Base-by-base conservation (phyloP, 2,329 filamentous ascomycete species). In the Apiospora arundinis region DNA sequence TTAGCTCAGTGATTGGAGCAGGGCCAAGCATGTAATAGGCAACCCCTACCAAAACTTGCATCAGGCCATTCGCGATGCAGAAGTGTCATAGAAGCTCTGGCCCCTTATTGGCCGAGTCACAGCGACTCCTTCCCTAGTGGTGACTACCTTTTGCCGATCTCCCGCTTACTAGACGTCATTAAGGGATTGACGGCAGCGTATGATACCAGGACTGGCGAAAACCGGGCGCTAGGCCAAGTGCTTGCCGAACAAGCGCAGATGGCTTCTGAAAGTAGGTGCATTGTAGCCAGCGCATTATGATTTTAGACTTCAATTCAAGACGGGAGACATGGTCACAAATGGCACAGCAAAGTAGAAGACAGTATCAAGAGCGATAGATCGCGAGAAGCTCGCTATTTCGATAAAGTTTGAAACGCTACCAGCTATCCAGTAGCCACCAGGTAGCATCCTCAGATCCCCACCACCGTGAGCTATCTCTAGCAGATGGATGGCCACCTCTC, bases 371-470 rank as follows among this genome's bases (percentile, higher is more conserved):
- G 56, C 56, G 56, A 40, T 63, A 63, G 56, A 63, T 40, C 32
- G 32, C 56, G 56, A 63, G 28, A 37, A 63, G 32, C 32, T 63
- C 56, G 56, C 56, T n/a, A 18, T 63, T 63, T 63, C 42, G 32
- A 40, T 63, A 40, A 21, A n/a, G 9, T 63, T 60, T 60, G 32
- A 63, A 8, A 63, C 56, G 32, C 56, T 40, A 63, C 32, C 32
- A 63, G 56, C 56, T 63, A 63, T 40, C 56, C 56, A 40, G 56
- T 40, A 63, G 56, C 56, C 56, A 37, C 56, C 5, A 40, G 56
- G 56, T 63, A 63, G 56, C 56, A 63, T 63, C 56, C 11, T 40
- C 56, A 40, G 21, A 63, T 40, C 32, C 32, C 18, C 40, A 63
- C 56, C 12, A 63, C 56, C 32, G 37, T 40, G 56, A 12, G 56